phyloP scores from a whole-genome alignment of 805 yeast species.

The Candida insectorum region DNA sequence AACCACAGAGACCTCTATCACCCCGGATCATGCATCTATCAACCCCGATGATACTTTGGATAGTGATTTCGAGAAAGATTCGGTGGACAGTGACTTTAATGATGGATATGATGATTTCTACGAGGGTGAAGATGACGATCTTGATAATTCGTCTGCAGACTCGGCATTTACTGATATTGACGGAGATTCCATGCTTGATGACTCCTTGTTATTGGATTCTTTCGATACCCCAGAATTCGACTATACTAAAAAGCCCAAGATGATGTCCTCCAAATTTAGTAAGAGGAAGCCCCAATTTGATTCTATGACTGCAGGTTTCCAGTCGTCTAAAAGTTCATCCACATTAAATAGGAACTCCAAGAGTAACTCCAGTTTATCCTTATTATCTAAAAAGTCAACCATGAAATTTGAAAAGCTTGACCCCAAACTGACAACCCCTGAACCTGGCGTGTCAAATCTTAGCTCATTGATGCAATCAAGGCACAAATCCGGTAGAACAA shows the following conservation, averaged over 20 bases:
- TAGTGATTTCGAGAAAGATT: constrained; percentile 9
- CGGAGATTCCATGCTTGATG: constrained; percentile 31
- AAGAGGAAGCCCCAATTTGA: constrained; percentile 7
- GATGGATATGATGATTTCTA: constrained; percentile 20
- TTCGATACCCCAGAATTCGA: constrained; percentile 11
- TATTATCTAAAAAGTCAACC: constrained; percentile 6
- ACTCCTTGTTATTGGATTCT: constrained; percentile 23
- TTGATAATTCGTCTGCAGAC: constrained; percentile 31
- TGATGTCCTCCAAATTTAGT: constrained; percentile 6
- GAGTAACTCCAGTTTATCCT: constrained; percentile 1
- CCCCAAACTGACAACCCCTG: constrained; percentile 8
- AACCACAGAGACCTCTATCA: not conserved
- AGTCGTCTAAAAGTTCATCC: constrained; percentile 1
- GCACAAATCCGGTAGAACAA: constrained; percentile 28
- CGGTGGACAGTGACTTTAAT: constrained; percentile 13
- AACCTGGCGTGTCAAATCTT: constrained; percentile 28
- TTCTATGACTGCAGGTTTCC: constrained; percentile 2
- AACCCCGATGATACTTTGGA: not conserved
- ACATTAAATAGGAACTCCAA: constrained; percentile 1
- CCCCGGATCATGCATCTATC: not conserved
- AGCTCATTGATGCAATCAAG: constrained; percentile 42
- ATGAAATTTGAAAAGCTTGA: constrained; percentile 21
- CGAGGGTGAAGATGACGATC: constrained; percentile 27
- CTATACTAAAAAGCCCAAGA: constrained; percentile 6
- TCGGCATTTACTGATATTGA: constrained; percentile 45